These are phyloP conservation scores for Mucor sp. DNA, from an alignment of 371 early-diverging fungal species.

Conservation along the genomic window DNA sequence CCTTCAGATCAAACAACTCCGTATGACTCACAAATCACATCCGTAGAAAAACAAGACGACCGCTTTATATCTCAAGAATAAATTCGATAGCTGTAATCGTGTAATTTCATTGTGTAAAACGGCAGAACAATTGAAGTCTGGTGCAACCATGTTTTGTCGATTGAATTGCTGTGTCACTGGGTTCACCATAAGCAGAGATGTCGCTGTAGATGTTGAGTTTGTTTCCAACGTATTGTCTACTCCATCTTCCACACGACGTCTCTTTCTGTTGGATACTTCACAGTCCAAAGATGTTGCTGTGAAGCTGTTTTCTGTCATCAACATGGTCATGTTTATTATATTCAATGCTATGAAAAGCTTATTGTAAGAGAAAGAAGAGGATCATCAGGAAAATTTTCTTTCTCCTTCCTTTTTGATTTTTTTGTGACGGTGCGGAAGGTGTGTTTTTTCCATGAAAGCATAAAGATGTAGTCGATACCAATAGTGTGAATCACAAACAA, in stretches of 20 bases:
- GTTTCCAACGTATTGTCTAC: neutral
- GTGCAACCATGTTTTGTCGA: slow-evolving; percentile 19
- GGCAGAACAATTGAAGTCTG: slow-evolving; percentile 29
- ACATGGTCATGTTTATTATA: slow-evolving; percentile 4
- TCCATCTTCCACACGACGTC: slow-evolving; percentile 17
- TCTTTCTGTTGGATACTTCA: slow-evolving; percentile 7
- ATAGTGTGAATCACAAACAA: neutral
- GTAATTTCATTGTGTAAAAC: slow-evolving; percentile 19
- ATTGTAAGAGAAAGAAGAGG: neutral
- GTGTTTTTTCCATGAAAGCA: neutral
- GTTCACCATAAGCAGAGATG: slow-evolving; percentile 9
- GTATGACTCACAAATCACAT: slow-evolving; percentile 29
- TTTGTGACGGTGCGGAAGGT: slow-evolving; percentile 1
- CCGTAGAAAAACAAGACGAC: slow-evolving; percentile 36
- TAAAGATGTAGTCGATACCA: neutral
- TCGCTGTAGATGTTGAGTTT: neutral
- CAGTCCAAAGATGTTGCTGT: neutral
- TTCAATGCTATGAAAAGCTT: neutral
- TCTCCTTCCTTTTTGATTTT: neutral
- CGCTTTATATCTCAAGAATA: slow-evolving; percentile 17
- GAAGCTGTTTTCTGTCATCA: slow-evolving; percentile 13
- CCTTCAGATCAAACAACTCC: neutral
- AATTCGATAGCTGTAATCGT: slow-evolving; percentile 23
- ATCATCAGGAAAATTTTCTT: neutral
- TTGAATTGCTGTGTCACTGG: slow-evolving; percentile 16